Evolutionary conservation across 129 eudicot genomes (phyloP).

Genomic region (Kitagawia praeruptora): DNA sequence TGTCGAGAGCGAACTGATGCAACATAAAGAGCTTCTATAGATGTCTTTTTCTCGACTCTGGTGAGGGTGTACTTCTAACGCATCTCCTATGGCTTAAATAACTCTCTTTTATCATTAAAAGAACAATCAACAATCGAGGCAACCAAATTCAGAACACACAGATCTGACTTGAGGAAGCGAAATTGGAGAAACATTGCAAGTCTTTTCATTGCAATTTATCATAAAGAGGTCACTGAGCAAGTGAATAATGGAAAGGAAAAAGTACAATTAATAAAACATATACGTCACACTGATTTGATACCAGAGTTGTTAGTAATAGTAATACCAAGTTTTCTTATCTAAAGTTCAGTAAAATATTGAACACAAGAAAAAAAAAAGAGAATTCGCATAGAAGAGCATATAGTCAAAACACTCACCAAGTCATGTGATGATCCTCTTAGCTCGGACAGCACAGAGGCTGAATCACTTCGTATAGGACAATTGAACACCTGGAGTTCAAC

Average conservation of each 20-base stretch:
- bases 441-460: conserved; percentile 76
- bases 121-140: not conserved
- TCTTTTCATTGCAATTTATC: not conserved
- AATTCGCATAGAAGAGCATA: not conserved
- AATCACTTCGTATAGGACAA: conserved; percentile 87
- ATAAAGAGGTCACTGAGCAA: not conserved
- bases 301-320: too few species aligned
- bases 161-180: not conserved
- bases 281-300: not conserved
- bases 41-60: not conserved
- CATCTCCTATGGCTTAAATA: not conserved
- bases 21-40: not conserved
- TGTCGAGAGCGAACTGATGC: not conserved
- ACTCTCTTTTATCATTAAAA: too few species aligned
- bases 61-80: not conserved
- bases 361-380: not conserved
- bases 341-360: not conserved
- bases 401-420: conserved; percentile 47
- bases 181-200: not conserved
- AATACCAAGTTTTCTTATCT: not conserved
- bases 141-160: not conserved
- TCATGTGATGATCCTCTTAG: conserved; percentile 86
- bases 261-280: not conserved
- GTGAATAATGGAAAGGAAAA: not conserved
- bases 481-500: conserved; percentile 60